Conservation (phyloP, 495 filamentous ascomycete species). For the Talaromyces thailandensis region DNA sequence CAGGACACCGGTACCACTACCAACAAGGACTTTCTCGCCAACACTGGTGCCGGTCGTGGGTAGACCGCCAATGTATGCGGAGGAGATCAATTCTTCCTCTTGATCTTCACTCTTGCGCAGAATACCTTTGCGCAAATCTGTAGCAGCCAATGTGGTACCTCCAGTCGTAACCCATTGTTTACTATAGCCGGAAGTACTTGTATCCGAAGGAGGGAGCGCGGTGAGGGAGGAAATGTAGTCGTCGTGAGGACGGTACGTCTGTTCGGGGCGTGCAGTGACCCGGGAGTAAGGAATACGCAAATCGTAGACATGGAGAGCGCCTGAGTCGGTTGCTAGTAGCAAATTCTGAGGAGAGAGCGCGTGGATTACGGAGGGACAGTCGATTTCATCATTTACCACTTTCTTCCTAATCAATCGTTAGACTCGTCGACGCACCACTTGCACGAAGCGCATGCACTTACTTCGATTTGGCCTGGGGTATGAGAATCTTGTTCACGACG, state of each 20-base stretch:
- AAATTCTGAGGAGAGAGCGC: slow-evolving; percentile 79
- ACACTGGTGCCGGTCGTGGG: slow-evolving; percentile 51
- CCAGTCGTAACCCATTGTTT: slow-evolving; percentile 93
- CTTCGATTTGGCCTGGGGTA: slow-evolving; percentile 34
- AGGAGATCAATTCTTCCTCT: slow-evolving; percentile 82
- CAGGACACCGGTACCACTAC: slow-evolving; percentile 68
- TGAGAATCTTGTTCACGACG: slow-evolving; percentile 63
- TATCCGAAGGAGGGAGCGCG: slow-evolving; percentile 65
- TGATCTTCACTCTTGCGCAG: slow-evolving; percentile 84
- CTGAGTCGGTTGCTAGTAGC: slow-evolving; percentile 83
- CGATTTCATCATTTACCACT: slow-evolving; percentile 23
- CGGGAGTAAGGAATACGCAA: slow-evolving; percentile 57
- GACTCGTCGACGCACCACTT: neutral
- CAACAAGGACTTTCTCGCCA: slow-evolving; percentile 71
- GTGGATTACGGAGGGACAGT: slow-evolving; percentile 70
- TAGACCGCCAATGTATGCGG: slow-evolving; percentile 60
- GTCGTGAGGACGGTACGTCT: slow-evolving; percentile 76
- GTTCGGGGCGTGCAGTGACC: slow-evolving; percentile 52
- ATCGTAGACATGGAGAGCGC: slow-evolving; percentile 83
- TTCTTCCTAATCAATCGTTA: slow-evolving; percentile 15
- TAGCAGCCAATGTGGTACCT: slow-evolving; percentile 79
- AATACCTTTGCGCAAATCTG: slow-evolving; percentile 75
- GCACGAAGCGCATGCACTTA: slow-evolving; percentile 12
- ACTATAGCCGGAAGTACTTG: slow-evolving; percentile 73
- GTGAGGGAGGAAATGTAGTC: slow-evolving; percentile 91